Evolutionary conservation across 306 rosid genomes (phyloP), one percentile per base, ranked within the genome.

Genomic region (Gleditsia sinensis): DNA sequence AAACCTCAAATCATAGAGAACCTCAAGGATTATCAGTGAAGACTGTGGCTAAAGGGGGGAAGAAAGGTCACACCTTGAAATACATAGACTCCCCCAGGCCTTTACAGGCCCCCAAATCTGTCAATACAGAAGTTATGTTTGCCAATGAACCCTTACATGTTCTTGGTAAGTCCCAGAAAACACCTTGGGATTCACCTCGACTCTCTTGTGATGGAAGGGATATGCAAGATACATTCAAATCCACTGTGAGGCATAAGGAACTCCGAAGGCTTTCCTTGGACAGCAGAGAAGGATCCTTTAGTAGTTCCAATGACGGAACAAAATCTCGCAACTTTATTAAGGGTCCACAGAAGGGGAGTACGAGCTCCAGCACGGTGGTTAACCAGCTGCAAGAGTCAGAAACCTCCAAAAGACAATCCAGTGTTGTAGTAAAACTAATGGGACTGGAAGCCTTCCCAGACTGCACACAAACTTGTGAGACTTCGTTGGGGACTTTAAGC

Each of bases 231-330:
- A 20, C 85, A 60, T 71, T 76, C 78, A 91, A 83, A 77, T 81
- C 93, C 37, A 53, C 83, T 23, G 78, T 71, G 51, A 89, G 77
- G 82, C 72, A 83, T 69, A 94, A 82, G 72, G 98, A 94, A 74
- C 73, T 91, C 27, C 97, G 97, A 20, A 85, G 98, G 82, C 78
- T 94, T 66, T 94, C 98, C 64, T 82, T 94, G 85, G 98, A 94
- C 89, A 91, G 98, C 72, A 86, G 76, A 67, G 85, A 76, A 75
- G 74, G 90, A 32, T 82, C 88, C 79, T 21, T 75, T 2, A 76
- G 80, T 74, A 73, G 85, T 68, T 58, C 67, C 30, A 61, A 43
- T 23, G 82, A 83, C n/a, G 91, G 81, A 75, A 45, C 83, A 74
- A 91, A 78, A 68, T 71, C 89, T 72, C 73, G 57, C 36, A 75